Evolutionary conservation across 805 yeast genomes (phyloP).

Genomic region (Candida taoyuanica): DNA sequence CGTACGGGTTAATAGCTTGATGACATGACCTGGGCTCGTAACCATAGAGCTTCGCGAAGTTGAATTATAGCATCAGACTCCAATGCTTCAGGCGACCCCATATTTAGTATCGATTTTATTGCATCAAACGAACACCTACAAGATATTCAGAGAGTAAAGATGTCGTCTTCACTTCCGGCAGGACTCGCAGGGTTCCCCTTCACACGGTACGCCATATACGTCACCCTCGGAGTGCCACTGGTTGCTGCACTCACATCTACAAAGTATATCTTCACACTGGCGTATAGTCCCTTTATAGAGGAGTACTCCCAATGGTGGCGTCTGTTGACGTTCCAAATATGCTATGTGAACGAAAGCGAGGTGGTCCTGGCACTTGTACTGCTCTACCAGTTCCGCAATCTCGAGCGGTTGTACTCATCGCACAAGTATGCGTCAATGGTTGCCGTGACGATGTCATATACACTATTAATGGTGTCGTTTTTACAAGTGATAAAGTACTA

Average conservation of each 20-base stretch:
- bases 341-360: conserved; percentile 30
- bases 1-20: too few relatives aligned
- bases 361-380: conserved; percentile 32
- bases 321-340: conserved; percentile 22
- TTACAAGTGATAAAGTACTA: conserved; percentile 19
- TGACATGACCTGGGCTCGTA: too few relatives aligned
- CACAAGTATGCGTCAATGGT: conserved; percentile 29
- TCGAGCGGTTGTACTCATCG: conserved; percentile 36
- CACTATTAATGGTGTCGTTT: conserved; percentile 9
- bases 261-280: conserved; percentile 31
- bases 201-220: conserved; percentile 25
- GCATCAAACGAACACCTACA: too few relatives aligned
- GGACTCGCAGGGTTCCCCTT: conserved; percentile 35
- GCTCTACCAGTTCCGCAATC: conserved; percentile 33
- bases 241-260: conserved; percentile 32
- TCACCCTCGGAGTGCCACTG: conserved; percentile 28
- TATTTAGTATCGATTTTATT: too few relatives aligned
- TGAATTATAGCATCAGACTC: too few relatives aligned
- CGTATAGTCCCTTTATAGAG: conserved; percentile 31
- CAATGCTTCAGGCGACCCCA: too few relatives aligned
- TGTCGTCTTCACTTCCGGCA: conserved; percentile 32
- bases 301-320: conserved; percentile 31
- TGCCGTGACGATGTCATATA: conserved; percentile 16
- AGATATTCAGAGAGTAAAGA: too few relatives aligned
- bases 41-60: too few relatives aligned